A percentile compares a stretch with the other conserved stretches of the same genome.
phyloP scores from a whole-genome alignment of 2,329 filamentous ascomycete genomes.

The Zelopaecilomyces penicillatus region DNA sequence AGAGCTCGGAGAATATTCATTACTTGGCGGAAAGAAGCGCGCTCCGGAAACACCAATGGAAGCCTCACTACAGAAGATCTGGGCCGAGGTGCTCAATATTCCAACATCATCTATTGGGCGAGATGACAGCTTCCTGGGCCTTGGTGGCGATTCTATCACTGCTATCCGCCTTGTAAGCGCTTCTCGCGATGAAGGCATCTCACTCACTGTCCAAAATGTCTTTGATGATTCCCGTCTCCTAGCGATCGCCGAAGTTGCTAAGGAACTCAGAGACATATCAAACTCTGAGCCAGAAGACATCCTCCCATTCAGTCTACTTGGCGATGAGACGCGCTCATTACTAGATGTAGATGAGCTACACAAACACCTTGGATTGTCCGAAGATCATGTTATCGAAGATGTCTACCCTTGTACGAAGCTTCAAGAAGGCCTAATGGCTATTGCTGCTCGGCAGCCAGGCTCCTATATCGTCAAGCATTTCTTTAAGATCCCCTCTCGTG shows the following conservation, averaged over 20 bases:
- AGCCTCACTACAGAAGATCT: constrained; percentile 9
- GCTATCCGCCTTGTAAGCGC: constrained; percentile 13
- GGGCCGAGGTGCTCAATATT: constrained; percentile 10
- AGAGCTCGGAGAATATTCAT: constrained; percentile 11
- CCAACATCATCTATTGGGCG: constrained; percentile 7
- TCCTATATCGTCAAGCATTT: constrained; percentile 26
- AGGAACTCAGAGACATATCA: too few species aligned
- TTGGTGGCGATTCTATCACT: constrained; percentile 17
- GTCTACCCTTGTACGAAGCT: constrained; percentile 12
- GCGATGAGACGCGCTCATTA: too few species aligned
- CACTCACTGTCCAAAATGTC: constrained; percentile 8
- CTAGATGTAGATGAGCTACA: too few species aligned
- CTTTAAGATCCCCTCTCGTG: constrained; percentile 11
- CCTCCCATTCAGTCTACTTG: too few species aligned
- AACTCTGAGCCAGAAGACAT: too few species aligned
- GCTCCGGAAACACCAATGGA: constrained; percentile 13
- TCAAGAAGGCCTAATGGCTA: constrained; percentile 30
- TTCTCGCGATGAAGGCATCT: too few species aligned
- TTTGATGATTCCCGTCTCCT: too few species aligned
- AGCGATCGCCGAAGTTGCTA: constrained; percentile 4
- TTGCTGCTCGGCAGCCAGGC: constrained; percentile 20
- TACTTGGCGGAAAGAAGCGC: constrained; percentile 15
- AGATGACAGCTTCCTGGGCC: constrained; percentile 12
- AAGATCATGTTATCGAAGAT: constrained; percentile 1
- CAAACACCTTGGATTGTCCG: constrained; percentile 3